These are phyloP conservation scores for Samsoniella hepiali DNA, from an alignment of 2,329 filamentous ascomycete genomes.

Conservation along the genomic window DNA sequence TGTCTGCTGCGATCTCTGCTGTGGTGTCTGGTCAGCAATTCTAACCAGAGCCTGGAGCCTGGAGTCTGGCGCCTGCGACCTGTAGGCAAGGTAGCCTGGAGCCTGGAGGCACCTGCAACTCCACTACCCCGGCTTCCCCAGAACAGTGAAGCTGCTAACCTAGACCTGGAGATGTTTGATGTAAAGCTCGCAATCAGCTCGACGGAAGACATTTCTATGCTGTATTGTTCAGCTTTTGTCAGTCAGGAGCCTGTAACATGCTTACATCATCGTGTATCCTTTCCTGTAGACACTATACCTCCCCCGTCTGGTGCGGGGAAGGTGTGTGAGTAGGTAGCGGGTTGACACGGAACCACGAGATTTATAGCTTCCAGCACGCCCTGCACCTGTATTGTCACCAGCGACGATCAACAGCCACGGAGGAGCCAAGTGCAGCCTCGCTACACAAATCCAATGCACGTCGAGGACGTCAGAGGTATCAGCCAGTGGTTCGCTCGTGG, in stretches of 20 bases:
- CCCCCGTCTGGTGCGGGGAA: neutral
- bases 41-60: too few relatives aligned
- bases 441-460: neutral
- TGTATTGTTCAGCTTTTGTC: neutral
- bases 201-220: too few relatives aligned
- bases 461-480: neutral
- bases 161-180: neutral
- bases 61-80: too few relatives aligned
- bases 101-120: neutral
- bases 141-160: neutral
- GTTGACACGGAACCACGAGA: neutral
- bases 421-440: neutral
- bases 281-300: neutral
- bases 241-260: neutral
- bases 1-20: neutral
- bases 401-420: neutral
- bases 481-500: neutral
- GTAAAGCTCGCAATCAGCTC: neutral
- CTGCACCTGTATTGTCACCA: neutral
- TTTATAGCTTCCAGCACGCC: neutral
- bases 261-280: neutral
- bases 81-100: too few relatives aligned
- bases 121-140: slow-evolving; percentile 7
- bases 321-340: neutral
- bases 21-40: too few relatives aligned